These are phyloP conservation scores for Chaetomiaceae sp. DNA, from an alignment of 2,329 filamentous ascomycete genomes.

Conservation along the genomic window DNA sequence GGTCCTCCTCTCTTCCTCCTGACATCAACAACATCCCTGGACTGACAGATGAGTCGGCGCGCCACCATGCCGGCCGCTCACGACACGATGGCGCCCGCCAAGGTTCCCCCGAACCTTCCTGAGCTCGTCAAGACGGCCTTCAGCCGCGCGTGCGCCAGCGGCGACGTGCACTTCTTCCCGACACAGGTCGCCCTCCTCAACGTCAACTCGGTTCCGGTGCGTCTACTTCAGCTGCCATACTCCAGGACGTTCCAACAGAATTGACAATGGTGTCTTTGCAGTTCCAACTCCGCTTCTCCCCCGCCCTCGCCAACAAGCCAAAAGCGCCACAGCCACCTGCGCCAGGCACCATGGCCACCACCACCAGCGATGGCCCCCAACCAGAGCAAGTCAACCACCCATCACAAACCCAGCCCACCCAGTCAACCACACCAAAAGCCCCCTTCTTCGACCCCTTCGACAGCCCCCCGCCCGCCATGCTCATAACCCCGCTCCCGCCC, in stretches of 20 bases:
- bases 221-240: conserved; percentile 18
- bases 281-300: conserved; percentile 70
- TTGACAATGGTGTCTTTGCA: conserved; percentile 26
- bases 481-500: conserved; percentile 45
- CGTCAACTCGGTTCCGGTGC: conserved; percentile 39
- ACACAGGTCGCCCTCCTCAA: conserved; percentile 46
- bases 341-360: background rate
- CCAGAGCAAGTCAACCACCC: background rate
- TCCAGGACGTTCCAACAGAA: background rate
- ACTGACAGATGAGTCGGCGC: too few relatives aligned
- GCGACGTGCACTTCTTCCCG: conserved; percentile 48
- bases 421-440: too few relatives aligned
- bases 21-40: too few relatives aligned
- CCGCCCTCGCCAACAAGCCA: conserved; percentile 62
- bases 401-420: too few relatives aligned
- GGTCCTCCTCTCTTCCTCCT: background rate
- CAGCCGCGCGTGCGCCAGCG: conserved; percentile 39
- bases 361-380: conserved; percentile 1
- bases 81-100: conserved; percentile 34
- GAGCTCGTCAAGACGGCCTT: conserved; percentile 47
- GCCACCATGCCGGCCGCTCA: conserved; percentile 15
- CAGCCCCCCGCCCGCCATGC: conserved; percentile 48
- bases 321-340: conserved; percentile 33
- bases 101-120: conserved; percentile 42
- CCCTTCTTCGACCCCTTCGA: conserved; percentile 60